Base-by-base conservation (phyloP, 1,139 yeast species). In the Torulaspora pretoriensis region DNA sequence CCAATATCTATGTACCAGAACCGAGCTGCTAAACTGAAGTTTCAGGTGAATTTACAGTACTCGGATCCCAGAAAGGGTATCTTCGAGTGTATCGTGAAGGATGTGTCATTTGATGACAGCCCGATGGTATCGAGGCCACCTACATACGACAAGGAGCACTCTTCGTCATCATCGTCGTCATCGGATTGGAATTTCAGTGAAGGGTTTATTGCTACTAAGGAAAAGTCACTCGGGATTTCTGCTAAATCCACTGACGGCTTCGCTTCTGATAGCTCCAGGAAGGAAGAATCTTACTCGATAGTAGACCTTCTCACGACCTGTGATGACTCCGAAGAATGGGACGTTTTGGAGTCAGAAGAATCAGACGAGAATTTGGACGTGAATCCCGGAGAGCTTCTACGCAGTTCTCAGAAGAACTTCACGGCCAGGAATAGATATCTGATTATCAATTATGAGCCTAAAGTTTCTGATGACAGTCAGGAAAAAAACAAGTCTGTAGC, bases 1-100 rank as follows among this genome's bases (percentile, higher is more conserved):
- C 48, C 50, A 3, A 35, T 39, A 8, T 38, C 40, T 8, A 28
- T 40, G 16, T 35, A 42, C 29, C 46, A 44, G 22, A 12, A 43
- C 10, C 46, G 48, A 25, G 44, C 47, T 9, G 50, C 52, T 10
- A 40, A 43, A 29, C 19, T 47, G 30, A 49, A 45, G 35, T 39
- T 47, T 14, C 48, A 49, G 19, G 44, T 49, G 8, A 36, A 47
- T 37, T 37, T 49, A 14, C 43, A 40, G 13, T 29, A 37, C 17
- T 35, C 23, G 22, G 50, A 48, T 31, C 38, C 37, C 9, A 36
- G 14, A 23, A 38, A 16, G 12, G 50, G 42, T 12, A 25, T 45
- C 26, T 47, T 47, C 23, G 50, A 47, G 27, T 47, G 50, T 22
- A 35, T 44, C 19, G 37, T 47, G 2, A 43, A 30, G 19, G 49